Conservation (phyloP, 2,329 filamentous ascomycete species). For the Rasamsonia emersonii region DNA sequence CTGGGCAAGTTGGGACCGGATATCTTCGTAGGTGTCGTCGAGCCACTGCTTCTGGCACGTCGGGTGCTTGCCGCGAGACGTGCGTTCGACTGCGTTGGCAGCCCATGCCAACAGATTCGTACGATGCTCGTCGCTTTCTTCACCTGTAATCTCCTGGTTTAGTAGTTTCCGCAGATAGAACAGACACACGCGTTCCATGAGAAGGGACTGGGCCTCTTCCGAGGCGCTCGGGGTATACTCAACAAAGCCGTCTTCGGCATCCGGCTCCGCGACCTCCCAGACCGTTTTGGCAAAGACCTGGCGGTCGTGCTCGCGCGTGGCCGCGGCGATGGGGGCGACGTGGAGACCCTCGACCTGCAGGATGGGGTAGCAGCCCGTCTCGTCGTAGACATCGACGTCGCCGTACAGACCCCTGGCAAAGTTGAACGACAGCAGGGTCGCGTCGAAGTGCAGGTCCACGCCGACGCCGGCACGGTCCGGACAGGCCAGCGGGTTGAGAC, state of each 20-base stretch:
- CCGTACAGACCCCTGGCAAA: too few relatives aligned
- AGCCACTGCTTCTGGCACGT: slow-evolving; percentile 7
- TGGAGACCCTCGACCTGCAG: slow-evolving; percentile 9
- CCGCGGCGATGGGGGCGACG: slow-evolving; percentile 6
- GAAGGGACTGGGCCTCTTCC: neutral
- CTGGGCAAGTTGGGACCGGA: slow-evolving; percentile 2
- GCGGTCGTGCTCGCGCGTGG: slow-evolving; percentile 5
- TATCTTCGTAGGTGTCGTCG: slow-evolving; percentile 8
- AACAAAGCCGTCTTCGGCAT: neutral
- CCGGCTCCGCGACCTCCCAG: slow-evolving; percentile 4
- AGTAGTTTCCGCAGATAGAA: slow-evolving; percentile 9
- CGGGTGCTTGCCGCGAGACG: slow-evolving; percentile 3
- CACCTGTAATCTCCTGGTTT: slow-evolving; percentile 4
- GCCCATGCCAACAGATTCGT: too few relatives aligned
- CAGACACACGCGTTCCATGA: slow-evolving; percentile 5
- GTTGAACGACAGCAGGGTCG: slow-evolving; percentile 13
- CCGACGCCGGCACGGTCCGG: slow-evolving; percentile 6
- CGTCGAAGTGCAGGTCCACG: slow-evolving; percentile 11
- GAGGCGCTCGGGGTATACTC: neutral
- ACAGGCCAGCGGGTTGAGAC: slow-evolving; percentile 11
- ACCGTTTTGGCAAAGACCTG: slow-evolving; percentile 4
- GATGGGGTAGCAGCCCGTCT: slow-evolving; percentile 9
- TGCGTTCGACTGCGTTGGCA: neutral
- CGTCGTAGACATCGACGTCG: slow-evolving; percentile 16
- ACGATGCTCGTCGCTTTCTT: too few relatives aligned